Conservation (phyloP, 2,329 filamentous ascomycete species). For the Colletotrichum limetticola region DNA sequence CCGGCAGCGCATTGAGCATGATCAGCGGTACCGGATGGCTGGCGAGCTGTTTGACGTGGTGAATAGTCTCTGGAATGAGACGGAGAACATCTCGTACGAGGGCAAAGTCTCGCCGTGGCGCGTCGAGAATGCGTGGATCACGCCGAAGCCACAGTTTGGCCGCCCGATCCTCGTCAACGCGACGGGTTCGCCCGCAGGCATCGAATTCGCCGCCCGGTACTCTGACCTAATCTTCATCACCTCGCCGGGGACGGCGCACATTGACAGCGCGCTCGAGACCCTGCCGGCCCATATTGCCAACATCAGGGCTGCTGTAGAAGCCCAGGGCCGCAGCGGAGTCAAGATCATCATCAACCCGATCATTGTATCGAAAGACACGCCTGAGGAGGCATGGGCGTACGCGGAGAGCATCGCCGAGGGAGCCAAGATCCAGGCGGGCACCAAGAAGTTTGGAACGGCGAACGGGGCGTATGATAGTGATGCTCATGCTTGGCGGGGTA, state of each 20-base stretch:
- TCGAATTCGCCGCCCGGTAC: slow-evolving; percentile 15
- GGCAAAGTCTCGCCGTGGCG: background rate
- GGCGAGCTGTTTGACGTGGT: slow-evolving; percentile 74
- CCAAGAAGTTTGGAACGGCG: slow-evolving; percentile 7
- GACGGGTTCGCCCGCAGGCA: slow-evolving; percentile 8
- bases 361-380: background rate
- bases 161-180: slow-evolving; percentile 4
- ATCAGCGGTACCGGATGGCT: background rate
- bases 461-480: slow-evolving; percentile 2
- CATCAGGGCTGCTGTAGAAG: slow-evolving; percentile 3
- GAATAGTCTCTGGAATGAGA: slow-evolving; percentile 82
- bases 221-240: slow-evolving; percentile 16
- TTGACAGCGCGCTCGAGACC: slow-evolving; percentile 14
- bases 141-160: slow-evolving; percentile 3
- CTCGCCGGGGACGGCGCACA: slow-evolving; percentile 10
- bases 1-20: slow-evolving; percentile 6
- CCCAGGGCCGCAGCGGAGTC: background rate
- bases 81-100: slow-evolving; percentile 74
- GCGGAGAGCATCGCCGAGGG: slow-evolving; percentile 6
- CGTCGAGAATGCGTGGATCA: slow-evolving; percentile 15
- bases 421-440: background rate
- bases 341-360: slow-evolving; percentile 22
- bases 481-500: background rate
- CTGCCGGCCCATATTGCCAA: slow-evolving; percentile 3
- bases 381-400: slow-evolving; percentile 4